Percentiles rank a stretch among this genome's conserved stretches.
Evolutionary conservation across 495 filamentous ascomycete species (phyloP).

Genomic region (Xanthoparmelia taractica): DNA sequence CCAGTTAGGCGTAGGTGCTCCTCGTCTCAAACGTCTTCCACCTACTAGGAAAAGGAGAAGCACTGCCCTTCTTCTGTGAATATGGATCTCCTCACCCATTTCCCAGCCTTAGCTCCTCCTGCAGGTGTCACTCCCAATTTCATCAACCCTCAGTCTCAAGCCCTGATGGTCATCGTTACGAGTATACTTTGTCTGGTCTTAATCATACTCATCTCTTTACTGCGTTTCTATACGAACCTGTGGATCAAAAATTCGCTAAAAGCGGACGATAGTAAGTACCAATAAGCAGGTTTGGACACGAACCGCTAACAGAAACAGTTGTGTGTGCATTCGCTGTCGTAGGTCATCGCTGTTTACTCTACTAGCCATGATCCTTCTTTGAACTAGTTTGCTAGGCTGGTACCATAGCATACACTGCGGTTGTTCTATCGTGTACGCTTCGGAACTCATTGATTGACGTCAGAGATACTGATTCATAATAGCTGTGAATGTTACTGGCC

Average conservation of each 20-base stretch:
- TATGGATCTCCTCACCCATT: neutral
- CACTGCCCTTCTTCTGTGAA: neutral
- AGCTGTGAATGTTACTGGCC: slow-evolving; percentile 5
- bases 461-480: neutral
- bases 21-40: neutral
- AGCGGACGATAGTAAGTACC: slow-evolving; percentile 23
- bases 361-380: neutral
- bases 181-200: slow-evolving; percentile 15
- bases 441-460: neutral
- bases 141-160: slow-evolving; percentile 21
- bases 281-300: neutral
- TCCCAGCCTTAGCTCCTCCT: slow-evolving; percentile 13
- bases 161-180: slow-evolving; percentile 8
- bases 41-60: neutral
- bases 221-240: slow-evolving; percentile 22
- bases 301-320: neutral
- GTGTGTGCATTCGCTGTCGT: slow-evolving; percentile 5
- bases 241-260: slow-evolving; percentile 14
- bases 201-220: slow-evolving; percentile 17
- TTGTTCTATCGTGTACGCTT: neutral
- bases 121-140: slow-evolving; percentile 24
- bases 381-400: neutral
- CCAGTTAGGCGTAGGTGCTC: neutral
- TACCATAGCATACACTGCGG: neutral
- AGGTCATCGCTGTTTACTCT: neutral